phyloP scores from a whole-genome alignment of 495 filamentous ascomycete genomes.

The Ramalina peruviana region DNA sequence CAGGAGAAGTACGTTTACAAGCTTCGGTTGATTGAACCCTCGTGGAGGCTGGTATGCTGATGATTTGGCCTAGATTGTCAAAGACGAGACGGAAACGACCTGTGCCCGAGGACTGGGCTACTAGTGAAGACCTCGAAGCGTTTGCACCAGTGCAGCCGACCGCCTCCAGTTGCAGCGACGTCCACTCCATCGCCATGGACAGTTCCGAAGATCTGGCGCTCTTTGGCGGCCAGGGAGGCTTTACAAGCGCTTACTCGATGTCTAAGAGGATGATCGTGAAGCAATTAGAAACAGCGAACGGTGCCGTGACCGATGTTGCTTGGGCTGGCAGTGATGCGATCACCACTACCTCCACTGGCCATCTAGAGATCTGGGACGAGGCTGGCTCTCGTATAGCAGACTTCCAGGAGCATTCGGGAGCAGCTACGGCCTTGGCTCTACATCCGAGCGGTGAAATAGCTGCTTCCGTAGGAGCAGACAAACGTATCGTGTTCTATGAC shows the following conservation, averaged over 20 bases:
- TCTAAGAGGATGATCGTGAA: conserved; percentile 53
- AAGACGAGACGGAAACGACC: conserved; percentile 76
- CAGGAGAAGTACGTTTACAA: conserved; percentile 52
- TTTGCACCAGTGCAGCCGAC: conserved; percentile 48
- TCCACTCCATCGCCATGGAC: conserved; percentile 53
- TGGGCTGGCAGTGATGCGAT: conserved; percentile 66
- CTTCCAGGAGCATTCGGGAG: conserved; percentile 67
- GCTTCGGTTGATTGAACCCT: not conserved
- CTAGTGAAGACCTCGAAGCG: conserved; percentile 52
- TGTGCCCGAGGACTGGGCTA: conserved; percentile 73
- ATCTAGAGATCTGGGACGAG: conserved; percentile 62
- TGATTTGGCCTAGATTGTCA: conserved; percentile 46
- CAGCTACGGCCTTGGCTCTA: conserved; percentile 58
- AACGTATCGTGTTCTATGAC: conserved; percentile 89
- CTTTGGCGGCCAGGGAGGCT: conserved; percentile 64
- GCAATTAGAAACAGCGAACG: conserved; percentile 43
- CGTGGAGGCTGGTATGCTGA: conserved; percentile 9
- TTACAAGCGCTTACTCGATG: conserved; percentile 67
- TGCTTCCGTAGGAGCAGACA: conserved; percentile 79
- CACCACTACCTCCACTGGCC: conserved; percentile 59
- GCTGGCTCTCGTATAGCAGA: conserved; percentile 43
- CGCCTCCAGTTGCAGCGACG: conserved; percentile 49
- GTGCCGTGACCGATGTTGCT: conserved; percentile 60
- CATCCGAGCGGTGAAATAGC: conserved; percentile 79
- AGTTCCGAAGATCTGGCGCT: conserved; percentile 54